Evolutionary conservation across 345 rosid species (phyloP).

Genomic region (Aquilaria malaccensis): DNA sequence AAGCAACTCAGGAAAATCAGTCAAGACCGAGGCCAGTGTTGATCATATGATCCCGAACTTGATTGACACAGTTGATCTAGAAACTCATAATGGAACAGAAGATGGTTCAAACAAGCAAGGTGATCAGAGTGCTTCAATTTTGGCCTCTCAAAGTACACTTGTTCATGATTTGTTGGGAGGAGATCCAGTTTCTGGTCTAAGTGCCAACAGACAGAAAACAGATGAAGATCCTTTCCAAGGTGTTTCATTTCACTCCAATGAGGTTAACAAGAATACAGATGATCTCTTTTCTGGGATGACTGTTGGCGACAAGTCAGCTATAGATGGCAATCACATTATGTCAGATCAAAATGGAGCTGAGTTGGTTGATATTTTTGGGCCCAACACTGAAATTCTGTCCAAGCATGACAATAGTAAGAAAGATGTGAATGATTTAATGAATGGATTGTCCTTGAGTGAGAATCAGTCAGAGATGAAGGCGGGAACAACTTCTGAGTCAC

Average conservation of each 20-base stretch:
- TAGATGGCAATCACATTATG: slow-evolving; percentile 27
- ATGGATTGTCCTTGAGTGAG: slow-evolving; percentile 53
- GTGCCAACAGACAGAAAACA: slow-evolving; percentile 31
- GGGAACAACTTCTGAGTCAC: slow-evolving; percentile 28
- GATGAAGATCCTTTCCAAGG: slow-evolving; percentile 84
- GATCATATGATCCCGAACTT: slow-evolving; percentile 59
- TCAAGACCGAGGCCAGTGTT: slow-evolving; percentile 32
- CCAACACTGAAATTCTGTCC: slow-evolving; percentile 25
- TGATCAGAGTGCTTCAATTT: slow-evolving; percentile 34
- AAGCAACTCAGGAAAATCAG: slow-evolving; percentile 35
- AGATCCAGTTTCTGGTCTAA: slow-evolving; percentile 26
- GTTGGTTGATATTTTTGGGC: slow-evolving; percentile 61
- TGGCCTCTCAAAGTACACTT: slow-evolving; percentile 32
- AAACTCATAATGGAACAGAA: slow-evolving; percentile 38
- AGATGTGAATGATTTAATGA: slow-evolving; percentile 57
- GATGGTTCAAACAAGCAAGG: slow-evolving; percentile 25
- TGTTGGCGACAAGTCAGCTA: slow-evolving; percentile 41
- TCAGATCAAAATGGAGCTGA: slow-evolving; percentile 28
- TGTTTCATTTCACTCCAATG: slow-evolving; percentile 65
- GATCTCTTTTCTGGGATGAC: slow-evolving; percentile 87
- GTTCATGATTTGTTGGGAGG: slow-evolving; percentile 80
- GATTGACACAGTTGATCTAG: slow-evolving; percentile 67
- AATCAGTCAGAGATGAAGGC: slow-evolving; percentile 28
- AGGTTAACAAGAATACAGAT: slow-evolving; percentile 31
- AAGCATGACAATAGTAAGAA: slow-evolving; percentile 32